phyloP scores from a whole-genome alignment of 2,329 filamentous ascomycete genomes.

The Penicillium sp. region DNA sequence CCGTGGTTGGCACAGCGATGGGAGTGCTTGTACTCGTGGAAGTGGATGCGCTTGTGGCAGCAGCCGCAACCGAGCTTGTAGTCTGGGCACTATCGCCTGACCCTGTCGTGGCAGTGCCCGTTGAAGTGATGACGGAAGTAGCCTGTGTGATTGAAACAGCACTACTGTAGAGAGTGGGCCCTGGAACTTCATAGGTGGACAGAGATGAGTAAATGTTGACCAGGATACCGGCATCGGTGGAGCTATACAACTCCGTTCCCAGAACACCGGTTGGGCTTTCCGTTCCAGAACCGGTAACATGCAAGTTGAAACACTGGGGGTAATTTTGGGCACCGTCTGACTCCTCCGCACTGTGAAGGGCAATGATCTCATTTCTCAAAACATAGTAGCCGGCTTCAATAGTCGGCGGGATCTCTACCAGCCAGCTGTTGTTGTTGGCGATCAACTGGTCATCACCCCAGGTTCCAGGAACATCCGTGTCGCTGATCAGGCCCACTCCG shows the following conservation, averaged over 20 bases:
- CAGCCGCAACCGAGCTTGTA: neutral
- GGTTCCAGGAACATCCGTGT: slow-evolving; percentile 41
- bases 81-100: neutral
- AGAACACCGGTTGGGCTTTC: slow-evolving; percentile 46
- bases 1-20: neutral
- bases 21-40: neutral
- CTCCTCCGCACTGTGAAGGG: slow-evolving; percentile 46
- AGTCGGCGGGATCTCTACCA: slow-evolving; percentile 45
- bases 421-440: slow-evolving; percentile 49
- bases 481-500: slow-evolving; percentile 51
- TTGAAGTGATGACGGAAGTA: slow-evolving; percentile 17
- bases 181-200: slow-evolving; percentile 53
- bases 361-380: slow-evolving; percentile 54
- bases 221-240: slow-evolving; percentile 55
- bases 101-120: slow-evolving; percentile 16
- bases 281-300: slow-evolving; percentile 54
- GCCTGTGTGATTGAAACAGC: slow-evolving; percentile 19
- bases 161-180: slow-evolving; percentile 38
- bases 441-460: slow-evolving; percentile 58
- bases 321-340: slow-evolving; percentile 52
- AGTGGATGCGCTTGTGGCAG: neutral
- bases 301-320: slow-evolving; percentile 58
- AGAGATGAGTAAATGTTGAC: slow-evolving; percentile 57
- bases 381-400: slow-evolving; percentile 53
- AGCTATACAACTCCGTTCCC: slow-evolving; percentile 55